Evolutionary conservation across 805 yeast genomes (phyloP).

Genomic region (Clavispora phyllophila): DNA sequence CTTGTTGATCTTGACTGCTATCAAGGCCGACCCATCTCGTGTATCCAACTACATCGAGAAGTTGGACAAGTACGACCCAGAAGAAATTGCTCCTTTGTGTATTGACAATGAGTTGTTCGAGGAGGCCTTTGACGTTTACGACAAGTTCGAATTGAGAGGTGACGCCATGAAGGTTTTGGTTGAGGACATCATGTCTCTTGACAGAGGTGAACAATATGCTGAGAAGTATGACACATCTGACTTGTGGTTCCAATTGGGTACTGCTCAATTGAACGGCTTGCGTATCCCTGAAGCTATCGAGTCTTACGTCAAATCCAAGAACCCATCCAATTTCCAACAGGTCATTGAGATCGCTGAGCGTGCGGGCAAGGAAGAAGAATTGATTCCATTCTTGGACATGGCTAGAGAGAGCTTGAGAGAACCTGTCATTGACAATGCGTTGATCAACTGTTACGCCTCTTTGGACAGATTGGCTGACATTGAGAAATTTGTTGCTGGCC

Average conservation of each 20-base stretch:
- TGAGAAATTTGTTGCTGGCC: constrained; percentile 74
- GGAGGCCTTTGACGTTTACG: constrained; percentile 91
- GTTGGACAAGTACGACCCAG: constrained; percentile 85
- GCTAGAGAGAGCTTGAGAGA: constrained; percentile 90
- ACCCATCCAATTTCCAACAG: constrained; percentile 82
- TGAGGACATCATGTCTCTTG: constrained; percentile 89
- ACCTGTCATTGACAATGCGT: constrained; percentile 87
- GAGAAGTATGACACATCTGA: constrained; percentile 83
- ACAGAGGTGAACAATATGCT: constrained; percentile 90
- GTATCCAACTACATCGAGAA: constrained; percentile 82
- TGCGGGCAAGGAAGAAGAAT: constrained; percentile 94
- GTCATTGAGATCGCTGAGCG: constrained; percentile 92
- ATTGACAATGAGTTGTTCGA: constrained; percentile 83
- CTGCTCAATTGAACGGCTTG: constrained; percentile 91
- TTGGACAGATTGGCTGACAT: constrained; percentile 72
- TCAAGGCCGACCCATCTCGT: constrained; percentile 87
- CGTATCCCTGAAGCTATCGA: constrained; percentile 88
- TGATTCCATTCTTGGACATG: constrained; percentile 79
- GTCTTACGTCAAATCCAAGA: constrained; percentile 87
- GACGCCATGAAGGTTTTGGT: constrained; percentile 88
- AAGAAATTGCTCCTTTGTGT: constrained; percentile 90
- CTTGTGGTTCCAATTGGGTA: constrained; percentile 92
- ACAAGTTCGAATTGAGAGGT: constrained; percentile 69
- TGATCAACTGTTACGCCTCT: constrained; percentile 81
- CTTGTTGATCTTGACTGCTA: constrained; percentile 85